Evolutionary conservation across 148 eudicot genomes (phyloP), one percentile per base, ranked within the genome.

Genomic region (Linanthus parryae): DNA sequence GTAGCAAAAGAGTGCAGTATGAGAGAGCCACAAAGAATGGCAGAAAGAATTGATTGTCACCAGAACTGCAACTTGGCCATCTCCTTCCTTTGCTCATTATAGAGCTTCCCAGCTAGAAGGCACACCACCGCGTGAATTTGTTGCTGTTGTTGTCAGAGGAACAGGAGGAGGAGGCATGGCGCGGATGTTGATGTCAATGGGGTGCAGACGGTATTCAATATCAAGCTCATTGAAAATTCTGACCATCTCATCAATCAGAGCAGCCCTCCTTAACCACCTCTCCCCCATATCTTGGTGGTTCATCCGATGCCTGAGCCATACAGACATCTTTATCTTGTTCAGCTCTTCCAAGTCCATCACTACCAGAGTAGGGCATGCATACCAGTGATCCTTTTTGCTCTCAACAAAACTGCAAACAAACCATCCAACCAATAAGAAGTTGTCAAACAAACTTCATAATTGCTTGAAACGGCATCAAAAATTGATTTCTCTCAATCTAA

Each of bases 381-480:
- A 76, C 95, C 89, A 82, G 23, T 85, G 73, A 37, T 85, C 95
- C 53, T 75, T 85, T 65, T 74, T 82, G 70, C 46, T 76, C 52
- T 69, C 79, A n/a, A 85, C 68, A 17, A 53, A 79, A 61, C 94
- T 81, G 54, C 21, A 48, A 44, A 49, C 7, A 29, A 29, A 16
- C 11, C 22, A 49, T 17, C 49, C 8, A 42, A 2, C 24, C 3
- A 24, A 21, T 17, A 2, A 42, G 5, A 21, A 17, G 20, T 42
- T 15, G 19, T 24, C 17, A 8, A 3, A 42, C 17, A 11, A 11
- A 31, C 35, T 5, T 5, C 35, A 31, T 31, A 31, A 5, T 31
- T 31, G 5, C 11, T 31, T 31, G 11, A 31, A 31, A 31, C 35
- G 3, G 27, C 49, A 8, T 31, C 35, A 31, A 11, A 5, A 31